Conservation (phyloP, 108 stramenopile species). For the Nitzschia inconspicua region DNA sequence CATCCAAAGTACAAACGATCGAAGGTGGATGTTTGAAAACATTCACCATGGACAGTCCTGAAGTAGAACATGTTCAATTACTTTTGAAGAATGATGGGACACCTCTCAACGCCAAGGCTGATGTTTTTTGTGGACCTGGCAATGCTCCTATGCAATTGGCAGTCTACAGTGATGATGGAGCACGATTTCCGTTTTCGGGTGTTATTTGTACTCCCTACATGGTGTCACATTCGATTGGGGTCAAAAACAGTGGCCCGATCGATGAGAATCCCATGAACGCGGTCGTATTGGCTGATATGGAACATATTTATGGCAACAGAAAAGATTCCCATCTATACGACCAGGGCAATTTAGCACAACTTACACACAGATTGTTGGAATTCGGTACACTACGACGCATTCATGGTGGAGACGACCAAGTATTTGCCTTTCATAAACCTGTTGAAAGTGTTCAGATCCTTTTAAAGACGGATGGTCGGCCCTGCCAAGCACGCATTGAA, state of each 20-base stretch:
- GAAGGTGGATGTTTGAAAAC: slow-evolving; percentile 67
- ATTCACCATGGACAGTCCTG: slow-evolving; percentile 34
- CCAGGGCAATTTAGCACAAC: too few relatives aligned
- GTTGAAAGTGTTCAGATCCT: slow-evolving; percentile 51
- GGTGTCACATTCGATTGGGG: slow-evolving; percentile 45
- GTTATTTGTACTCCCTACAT: slow-evolving; percentile 49
- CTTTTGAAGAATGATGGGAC: slow-evolving; percentile 49
- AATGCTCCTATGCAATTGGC: slow-evolving; percentile 59
- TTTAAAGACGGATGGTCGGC: slow-evolving; percentile 54
- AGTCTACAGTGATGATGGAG: slow-evolving; percentile 57
- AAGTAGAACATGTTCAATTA: slow-evolving; percentile 44
- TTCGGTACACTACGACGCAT: not conserved
- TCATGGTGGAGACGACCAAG: not conserved
- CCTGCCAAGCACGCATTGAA: slow-evolving; percentile 56
- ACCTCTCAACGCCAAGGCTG: slow-evolving; percentile 56
- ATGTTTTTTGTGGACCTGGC: slow-evolving; percentile 55
- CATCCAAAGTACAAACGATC: slow-evolving; percentile 31
- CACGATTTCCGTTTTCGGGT: slow-evolving; percentile 43
- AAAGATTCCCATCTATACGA: not conserved
- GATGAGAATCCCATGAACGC: slow-evolving; percentile 67
- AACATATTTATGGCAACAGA: not conserved
- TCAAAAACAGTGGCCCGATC: slow-evolving; percentile 53
- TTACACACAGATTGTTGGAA: slow-evolving; percentile 4
- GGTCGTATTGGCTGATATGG: slow-evolving; percentile 23
- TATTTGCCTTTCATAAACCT: not conserved